Conservation (phyloP, 2,329 filamentous ascomycete species). For the Dactylonectria estremocensis region DNA sequence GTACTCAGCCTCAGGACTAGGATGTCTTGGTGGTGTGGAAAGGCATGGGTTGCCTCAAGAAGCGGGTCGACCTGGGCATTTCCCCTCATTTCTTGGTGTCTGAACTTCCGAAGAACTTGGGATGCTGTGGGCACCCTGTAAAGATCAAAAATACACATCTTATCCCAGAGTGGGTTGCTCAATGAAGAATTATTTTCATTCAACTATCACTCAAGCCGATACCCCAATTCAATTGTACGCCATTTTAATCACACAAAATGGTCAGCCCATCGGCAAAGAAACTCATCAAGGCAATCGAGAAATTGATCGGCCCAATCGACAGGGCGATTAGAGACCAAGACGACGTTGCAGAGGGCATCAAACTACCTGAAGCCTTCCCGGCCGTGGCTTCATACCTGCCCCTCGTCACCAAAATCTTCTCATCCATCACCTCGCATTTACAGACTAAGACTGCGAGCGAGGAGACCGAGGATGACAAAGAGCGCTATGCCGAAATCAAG, state of each 20-base stretch:
- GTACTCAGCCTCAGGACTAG: background rate
- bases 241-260: background rate
- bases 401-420: background rate
- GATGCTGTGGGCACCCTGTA: background rate
- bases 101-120: background rate
- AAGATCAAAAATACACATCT: background rate
- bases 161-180: background rate
- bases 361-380: background rate
- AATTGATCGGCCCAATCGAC: background rate
- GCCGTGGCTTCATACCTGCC: background rate
- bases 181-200: background rate
- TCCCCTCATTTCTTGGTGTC: background rate
- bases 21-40: background rate
- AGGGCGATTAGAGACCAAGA: background rate
- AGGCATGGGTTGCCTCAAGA: background rate
- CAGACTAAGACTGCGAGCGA: background rate
- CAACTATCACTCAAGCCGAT: background rate
- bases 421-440: background rate
- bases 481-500: background rate
- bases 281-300: background rate
- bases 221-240: background rate
- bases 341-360: background rate
- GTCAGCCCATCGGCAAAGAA: background rate
- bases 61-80: background rate
- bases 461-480: background rate